phyloP scores from a whole-genome alignment of 768 basidiomycete genomes.

The Tulasnella sp. region DNA sequence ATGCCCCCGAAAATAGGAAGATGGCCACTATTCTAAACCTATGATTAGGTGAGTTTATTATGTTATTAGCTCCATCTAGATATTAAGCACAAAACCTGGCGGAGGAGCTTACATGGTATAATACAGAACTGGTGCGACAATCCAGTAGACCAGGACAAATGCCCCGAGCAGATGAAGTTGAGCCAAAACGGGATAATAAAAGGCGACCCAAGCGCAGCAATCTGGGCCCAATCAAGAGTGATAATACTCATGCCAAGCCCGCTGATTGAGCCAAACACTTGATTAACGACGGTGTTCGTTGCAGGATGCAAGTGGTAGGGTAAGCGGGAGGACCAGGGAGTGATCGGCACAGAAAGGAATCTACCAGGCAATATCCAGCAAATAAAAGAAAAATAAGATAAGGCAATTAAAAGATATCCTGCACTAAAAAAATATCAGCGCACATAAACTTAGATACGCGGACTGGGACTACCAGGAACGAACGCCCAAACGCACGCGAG shows the following conservation, averaged over 20 bases:
- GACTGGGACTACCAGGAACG: slow-evolving; percentile 61
- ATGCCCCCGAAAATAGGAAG: slow-evolving; percentile 44
- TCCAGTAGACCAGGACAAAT: slow-evolving; percentile 91
- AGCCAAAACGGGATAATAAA: slow-evolving; percentile 92
- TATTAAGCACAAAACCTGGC: neutral
- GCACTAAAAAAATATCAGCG: neutral
- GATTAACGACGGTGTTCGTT: slow-evolving; percentile 79
- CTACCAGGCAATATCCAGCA: slow-evolving; percentile 71
- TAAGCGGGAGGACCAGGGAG: neutral
- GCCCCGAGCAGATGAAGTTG: slow-evolving; percentile 81
- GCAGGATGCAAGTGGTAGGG: neutral
- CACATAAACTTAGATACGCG: slow-evolving; percentile 33
- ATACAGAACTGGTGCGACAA: slow-evolving; percentile 84
- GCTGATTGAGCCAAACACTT: slow-evolving; percentile 78
- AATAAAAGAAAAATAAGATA: slow-evolving; percentile 83
- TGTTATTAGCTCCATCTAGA: neutral
- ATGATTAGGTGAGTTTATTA: neutral
- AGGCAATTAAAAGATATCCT: slow-evolving; percentile 90
- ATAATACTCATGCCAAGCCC: slow-evolving; percentile 86
- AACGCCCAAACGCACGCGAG: slow-evolving; percentile 82
- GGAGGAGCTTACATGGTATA: slow-evolving; percentile 73
- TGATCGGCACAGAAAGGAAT: neutral
- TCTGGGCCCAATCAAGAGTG: slow-evolving; percentile 90
- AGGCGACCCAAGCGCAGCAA: slow-evolving; percentile 66
- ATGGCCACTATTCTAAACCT: slow-evolving; percentile 44